Conservation (phyloP, 805 yeast genomes). For the Candida ficus region DNA sequence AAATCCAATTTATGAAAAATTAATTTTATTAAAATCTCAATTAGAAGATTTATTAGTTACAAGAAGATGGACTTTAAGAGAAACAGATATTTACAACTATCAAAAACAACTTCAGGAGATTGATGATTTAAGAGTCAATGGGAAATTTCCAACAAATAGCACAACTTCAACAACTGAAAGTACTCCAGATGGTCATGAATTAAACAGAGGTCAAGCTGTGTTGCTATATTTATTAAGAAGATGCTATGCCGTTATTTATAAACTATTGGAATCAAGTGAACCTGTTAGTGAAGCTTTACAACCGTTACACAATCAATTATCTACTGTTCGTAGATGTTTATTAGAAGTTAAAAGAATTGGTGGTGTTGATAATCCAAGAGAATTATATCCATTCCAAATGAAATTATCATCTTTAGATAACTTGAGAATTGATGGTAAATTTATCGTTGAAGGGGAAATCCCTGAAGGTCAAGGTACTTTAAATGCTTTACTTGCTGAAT, state of each 20-base stretch:
- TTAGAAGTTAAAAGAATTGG: conserved; percentile 90
- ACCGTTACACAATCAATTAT: conserved; percentile 88
- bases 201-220: conserved; percentile 52
- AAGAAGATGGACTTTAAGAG: conserved; percentile 95
- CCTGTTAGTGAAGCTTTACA: conserved; percentile 93
- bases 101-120: conserved; percentile 70
- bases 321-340: conserved; percentile 86
- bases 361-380: conserved; percentile 82
- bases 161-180: conserved; percentile 1
- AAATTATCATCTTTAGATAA: conserved; percentile 88
- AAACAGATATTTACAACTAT: conserved; percentile 85
- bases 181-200: conserved; percentile 7
- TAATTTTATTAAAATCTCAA: conserved; percentile 62
- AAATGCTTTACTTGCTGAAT: conserved; percentile 84
- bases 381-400: conserved; percentile 92
- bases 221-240: conserved; percentile 78
- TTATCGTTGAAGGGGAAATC: conserved; percentile 77
- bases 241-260: conserved; percentile 86
- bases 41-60: conserved; percentile 84
- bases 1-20: conserved; percentile 54
- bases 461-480: conserved; percentile 99
- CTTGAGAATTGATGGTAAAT: conserved; percentile 84
- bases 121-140: conserved; percentile 65
- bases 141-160: conserved; percentile 39
- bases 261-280: conserved; percentile 84